phyloP scores from a whole-genome alignment of 177 flowering plant genomes.

The Vitis hybrid region DNA sequence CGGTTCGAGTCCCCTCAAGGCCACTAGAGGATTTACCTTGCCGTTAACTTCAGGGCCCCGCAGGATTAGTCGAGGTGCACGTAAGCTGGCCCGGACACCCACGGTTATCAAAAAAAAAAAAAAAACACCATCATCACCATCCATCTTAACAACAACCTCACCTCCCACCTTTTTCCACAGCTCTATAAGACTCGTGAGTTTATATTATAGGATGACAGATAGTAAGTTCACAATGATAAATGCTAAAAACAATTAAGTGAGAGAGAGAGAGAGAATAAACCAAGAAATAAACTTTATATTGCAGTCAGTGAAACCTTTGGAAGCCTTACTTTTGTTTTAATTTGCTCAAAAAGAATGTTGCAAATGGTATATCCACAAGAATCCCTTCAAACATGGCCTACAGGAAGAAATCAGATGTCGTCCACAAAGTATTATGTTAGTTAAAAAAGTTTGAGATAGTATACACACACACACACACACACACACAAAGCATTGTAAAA shows the following conservation, averaged over 20 bases:
- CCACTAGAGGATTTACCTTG: too few relatives aligned
- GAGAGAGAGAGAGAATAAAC: not conserved
- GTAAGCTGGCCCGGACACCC: too few relatives aligned
- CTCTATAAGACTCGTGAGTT: too few relatives aligned
- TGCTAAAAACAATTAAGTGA: not conserved
- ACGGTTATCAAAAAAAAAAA: too few relatives aligned
- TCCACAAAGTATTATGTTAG: not conserved
- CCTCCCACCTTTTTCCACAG: too few relatives aligned
- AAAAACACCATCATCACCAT: too few relatives aligned
- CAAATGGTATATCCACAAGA: slow-evolving; percentile 97
- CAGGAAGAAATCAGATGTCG: slow-evolving; percentile 18
- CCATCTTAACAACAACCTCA: too few relatives aligned
- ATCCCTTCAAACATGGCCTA: slow-evolving; percentile 99
- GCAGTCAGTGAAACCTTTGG: not conserved
- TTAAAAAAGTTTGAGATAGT: not conserved
- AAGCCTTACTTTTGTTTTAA: slow-evolving; percentile 87
- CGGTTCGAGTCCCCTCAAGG: too few relatives aligned
- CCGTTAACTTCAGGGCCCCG: too few relatives aligned
- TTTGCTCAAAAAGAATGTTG: slow-evolving; percentile 95
- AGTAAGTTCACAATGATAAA: not conserved
- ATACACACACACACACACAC: too few relatives aligned
- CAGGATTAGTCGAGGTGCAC: too few relatives aligned
- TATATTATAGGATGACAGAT: not conserved
- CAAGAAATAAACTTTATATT: not conserved
- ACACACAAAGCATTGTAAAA: not conserved